A percentile compares a stretch with the other conserved stretches of the same genome.
These are phyloP conservation scores for Sonneratia alba DNA, from an alignment of 345 rosid genomes.

Conservation along the genomic window DNA sequence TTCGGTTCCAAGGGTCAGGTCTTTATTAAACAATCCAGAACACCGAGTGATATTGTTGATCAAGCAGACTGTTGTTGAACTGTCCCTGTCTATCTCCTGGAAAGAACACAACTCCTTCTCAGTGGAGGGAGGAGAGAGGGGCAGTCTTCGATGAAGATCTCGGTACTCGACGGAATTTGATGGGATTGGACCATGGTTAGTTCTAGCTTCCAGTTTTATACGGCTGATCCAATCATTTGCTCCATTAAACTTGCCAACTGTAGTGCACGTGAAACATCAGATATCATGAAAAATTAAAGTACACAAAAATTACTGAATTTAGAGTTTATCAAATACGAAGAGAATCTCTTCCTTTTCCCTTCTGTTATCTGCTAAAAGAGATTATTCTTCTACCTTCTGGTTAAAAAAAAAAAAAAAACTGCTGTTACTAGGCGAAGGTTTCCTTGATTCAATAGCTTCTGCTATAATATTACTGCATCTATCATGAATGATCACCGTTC, in stretches of 20 bases:
- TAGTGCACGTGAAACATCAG: not conserved
- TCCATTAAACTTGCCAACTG: conserved; percentile 11
- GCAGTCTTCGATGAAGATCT: conserved; percentile 20
- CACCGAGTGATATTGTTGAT: conserved; percentile 11
- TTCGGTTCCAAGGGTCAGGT: conserved; percentile 28
- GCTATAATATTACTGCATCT: not conserved
- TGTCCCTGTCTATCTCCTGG: conserved; percentile 21
- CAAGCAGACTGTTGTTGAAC: conserved; percentile 14
- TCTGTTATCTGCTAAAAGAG: not conserved
- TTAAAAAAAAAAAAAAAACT: not conserved
- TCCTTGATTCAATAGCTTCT: not conserved
- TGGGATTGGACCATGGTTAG: conserved; percentile 21
- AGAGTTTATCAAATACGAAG: not conserved
- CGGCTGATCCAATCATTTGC: conserved; percentile 30
- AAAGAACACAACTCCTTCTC: conserved; percentile 20
- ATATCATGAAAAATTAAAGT: not conserved
- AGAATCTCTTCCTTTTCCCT: not conserved
- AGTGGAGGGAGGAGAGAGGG: conserved; percentile 20
- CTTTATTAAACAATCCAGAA: conserved; percentile 15
- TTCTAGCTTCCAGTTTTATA: conserved; percentile 39
- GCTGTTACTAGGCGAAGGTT: not conserved
- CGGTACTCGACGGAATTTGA: conserved; percentile 19
- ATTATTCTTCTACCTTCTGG: not conserved
- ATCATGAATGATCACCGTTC: too few relatives aligned
- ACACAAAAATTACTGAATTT: not conserved